Conservation (phyloP, 2,329 filamentous ascomycete genomes). For the Diaporthe citriasiana region DNA sequence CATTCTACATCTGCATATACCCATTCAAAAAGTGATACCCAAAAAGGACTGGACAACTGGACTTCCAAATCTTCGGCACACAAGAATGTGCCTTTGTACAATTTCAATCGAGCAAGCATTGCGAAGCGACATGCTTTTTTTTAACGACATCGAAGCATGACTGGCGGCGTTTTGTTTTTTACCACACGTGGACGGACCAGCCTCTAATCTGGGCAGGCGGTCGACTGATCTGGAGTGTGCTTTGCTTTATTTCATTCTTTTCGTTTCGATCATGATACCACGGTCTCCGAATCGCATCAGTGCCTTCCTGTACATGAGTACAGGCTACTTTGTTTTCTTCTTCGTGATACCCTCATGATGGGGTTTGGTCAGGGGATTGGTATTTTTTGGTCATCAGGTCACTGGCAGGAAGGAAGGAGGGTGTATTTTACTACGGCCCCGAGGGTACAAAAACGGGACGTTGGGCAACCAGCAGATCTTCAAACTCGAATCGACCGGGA, state of each 20-base stretch:
- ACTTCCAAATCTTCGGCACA: constrained; percentile 37
- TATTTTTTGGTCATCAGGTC: constrained; percentile 26
- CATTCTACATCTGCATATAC: constrained; percentile 32
- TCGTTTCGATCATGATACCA: constrained; percentile 41
- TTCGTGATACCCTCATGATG: constrained; percentile 38
- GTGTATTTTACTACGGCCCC: constrained; percentile 28
- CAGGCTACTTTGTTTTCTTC: constrained; percentile 22
- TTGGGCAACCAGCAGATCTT: constrained; percentile 38
- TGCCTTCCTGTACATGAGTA: constrained; percentile 16
- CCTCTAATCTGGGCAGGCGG: constrained; percentile 31
- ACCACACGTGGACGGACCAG: constrained; percentile 10
- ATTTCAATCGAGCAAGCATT: constrained; percentile 40
- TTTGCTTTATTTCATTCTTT: constrained; percentile 16
- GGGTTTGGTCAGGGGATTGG: constrained; percentile 25
- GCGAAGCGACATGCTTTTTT: constrained; percentile 39
- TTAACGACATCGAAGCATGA: constrained; percentile 40
- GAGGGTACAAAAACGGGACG: constrained; percentile 21
- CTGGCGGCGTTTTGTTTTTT: constrained; percentile 37
- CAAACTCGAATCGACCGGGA: not conserved
- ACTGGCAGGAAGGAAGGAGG: constrained; percentile 5
- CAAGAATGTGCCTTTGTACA: constrained; percentile 40
- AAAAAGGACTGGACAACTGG: constrained; percentile 38
- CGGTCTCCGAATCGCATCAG: constrained; percentile 38
- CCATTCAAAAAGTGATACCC: constrained; percentile 41
- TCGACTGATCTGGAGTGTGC: constrained; percentile 14